Percentiles rank a stretch among this genome's conserved stretches.
Evolutionary conservation across 768 basidiomycete species (phyloP).

Genomic region (Rhodotorula kratochvilovae): DNA sequence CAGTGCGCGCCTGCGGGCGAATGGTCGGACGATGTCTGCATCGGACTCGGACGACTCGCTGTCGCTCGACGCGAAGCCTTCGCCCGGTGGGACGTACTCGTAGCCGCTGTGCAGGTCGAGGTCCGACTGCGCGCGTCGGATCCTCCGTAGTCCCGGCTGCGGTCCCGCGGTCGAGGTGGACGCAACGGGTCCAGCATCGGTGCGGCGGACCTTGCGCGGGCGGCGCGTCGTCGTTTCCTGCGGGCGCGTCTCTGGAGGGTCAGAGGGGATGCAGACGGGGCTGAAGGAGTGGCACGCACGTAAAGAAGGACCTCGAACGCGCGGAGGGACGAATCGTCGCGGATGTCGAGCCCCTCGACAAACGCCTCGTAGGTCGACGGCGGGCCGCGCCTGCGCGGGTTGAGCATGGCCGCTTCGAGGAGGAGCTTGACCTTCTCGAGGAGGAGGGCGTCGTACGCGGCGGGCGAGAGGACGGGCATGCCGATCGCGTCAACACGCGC

Average conservation of each 20-base stretch:
- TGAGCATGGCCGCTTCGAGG: constrained; percentile 6
- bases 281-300: background rate
- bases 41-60: background rate
- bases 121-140: no score
- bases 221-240: constrained; percentile 1
- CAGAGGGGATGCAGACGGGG: background rate
- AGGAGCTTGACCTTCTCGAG: constrained; percentile 26
- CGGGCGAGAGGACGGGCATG: constrained; percentile 20
- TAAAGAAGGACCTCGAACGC: constrained; percentile 19
- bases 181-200: background rate
- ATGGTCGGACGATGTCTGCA: no score
- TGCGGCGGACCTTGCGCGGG: background rate
- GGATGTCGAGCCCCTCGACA: constrained; percentile 10
- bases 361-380: constrained; percentile 12
- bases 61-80: background rate
- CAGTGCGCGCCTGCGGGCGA: no score
- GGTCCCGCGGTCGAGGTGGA: background rate
- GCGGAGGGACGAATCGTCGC: background rate
- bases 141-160: no score
- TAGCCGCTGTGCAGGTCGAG: no score
- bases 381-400: constrained; percentile 2
- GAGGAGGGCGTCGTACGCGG: constrained; percentile 20
- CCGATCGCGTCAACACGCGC: background rate
- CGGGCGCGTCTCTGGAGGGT: background rate
- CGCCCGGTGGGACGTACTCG: background rate